A percentile compares a stretch with the other conserved stretches of the same genome.
Conservation (phyloP, 495 filamentous ascomycete species). For the Lentithecium fluviatile region DNA sequence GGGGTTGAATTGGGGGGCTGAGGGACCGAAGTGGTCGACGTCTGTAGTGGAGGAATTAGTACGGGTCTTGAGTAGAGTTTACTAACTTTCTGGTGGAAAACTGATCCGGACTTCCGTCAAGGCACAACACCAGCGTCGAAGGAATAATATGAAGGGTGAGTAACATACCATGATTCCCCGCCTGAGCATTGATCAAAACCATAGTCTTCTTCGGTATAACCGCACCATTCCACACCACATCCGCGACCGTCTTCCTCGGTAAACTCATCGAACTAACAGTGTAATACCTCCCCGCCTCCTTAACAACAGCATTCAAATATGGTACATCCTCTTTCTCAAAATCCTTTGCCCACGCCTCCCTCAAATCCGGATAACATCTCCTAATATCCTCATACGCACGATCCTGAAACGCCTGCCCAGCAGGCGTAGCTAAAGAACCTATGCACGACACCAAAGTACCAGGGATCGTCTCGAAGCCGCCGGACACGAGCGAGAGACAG, state of each 20-base stretch:
- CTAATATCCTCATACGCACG: slow-evolving; percentile 57
- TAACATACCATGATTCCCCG: slow-evolving; percentile 57
- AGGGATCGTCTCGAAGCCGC: slow-evolving; percentile 55
- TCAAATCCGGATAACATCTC: slow-evolving; percentile 47
- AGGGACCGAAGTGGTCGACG: slow-evolving; percentile 52
- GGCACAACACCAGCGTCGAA: too few species aligned
- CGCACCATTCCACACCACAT: slow-evolving; percentile 56
- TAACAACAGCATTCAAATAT: slow-evolving; percentile 65
- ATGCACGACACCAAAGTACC: slow-evolving; percentile 51
- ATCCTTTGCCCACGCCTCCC: slow-evolving; percentile 51
- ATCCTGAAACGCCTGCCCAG: slow-evolving; percentile 53
- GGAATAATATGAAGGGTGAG: not conserved
- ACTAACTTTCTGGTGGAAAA: too few species aligned
- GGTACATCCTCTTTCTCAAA: slow-evolving; percentile 58
- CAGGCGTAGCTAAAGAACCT: slow-evolving; percentile 49
- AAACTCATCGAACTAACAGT: slow-evolving; percentile 56
- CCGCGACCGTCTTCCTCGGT: slow-evolving; percentile 52
- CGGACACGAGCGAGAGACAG: slow-evolving; percentile 52
- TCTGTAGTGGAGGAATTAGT: slow-evolving; percentile 40
- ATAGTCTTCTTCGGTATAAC: slow-evolving; percentile 57
- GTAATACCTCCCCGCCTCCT: slow-evolving; percentile 57
- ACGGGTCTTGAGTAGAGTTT: too few species aligned
- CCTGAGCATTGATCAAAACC: slow-evolving; percentile 59
- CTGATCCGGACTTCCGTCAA: too few species aligned
- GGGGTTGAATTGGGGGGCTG: slow-evolving; percentile 53